These are phyloP conservation scores for Pseudonitzschia multistriata DNA, from an alignment of 108 stramenopile species.

Conservation along the genomic window DNA sequence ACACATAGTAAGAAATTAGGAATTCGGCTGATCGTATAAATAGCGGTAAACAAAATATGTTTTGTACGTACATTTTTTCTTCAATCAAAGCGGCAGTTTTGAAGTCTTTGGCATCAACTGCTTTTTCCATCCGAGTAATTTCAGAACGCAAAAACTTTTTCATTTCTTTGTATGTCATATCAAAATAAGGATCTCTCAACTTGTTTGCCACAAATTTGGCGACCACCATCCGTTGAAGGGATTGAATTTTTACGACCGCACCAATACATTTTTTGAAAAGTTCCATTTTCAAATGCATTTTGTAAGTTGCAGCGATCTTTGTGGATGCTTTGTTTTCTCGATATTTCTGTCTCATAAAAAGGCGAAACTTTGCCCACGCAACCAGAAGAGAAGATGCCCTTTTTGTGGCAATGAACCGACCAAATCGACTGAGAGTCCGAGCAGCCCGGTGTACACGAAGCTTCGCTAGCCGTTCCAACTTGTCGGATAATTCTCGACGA, in stretches of 20 bases:
- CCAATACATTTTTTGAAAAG: constrained; percentile 28
- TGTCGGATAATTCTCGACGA: constrained; percentile 75
- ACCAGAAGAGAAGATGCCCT: constrained; percentile 52
- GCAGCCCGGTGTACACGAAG: constrained; percentile 69
- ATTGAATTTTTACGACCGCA: constrained; percentile 54
- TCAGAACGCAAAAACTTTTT: constrained; percentile 52
- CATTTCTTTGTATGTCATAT: constrained; percentile 67
- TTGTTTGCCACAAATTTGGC: constrained; percentile 44
- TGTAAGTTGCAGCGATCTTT: constrained; percentile 51
- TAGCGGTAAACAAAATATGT: background rate
- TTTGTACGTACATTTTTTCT: constrained; percentile 48
- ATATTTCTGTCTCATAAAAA: constrained; percentile 50
- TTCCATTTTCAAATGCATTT: constrained; percentile 36
- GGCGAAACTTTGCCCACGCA: constrained; percentile 65
- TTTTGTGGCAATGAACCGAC: constrained; percentile 44
- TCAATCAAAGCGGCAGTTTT: constrained; percentile 66
- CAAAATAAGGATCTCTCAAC: constrained; percentile 74
- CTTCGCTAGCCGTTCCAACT: constrained; percentile 77
- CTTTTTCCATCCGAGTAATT: constrained; percentile 53
- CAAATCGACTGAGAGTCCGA: constrained; percentile 62
- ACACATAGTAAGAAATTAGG: background rate
- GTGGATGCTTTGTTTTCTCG: constrained; percentile 42
- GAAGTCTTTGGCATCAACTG: constrained; percentile 69
- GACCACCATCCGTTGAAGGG: constrained; percentile 42
- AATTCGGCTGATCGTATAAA: constrained; percentile 3